phyloP scores from a whole-genome alignment of 202 grass and related monocot species.

The Setaria viridis region DNA sequence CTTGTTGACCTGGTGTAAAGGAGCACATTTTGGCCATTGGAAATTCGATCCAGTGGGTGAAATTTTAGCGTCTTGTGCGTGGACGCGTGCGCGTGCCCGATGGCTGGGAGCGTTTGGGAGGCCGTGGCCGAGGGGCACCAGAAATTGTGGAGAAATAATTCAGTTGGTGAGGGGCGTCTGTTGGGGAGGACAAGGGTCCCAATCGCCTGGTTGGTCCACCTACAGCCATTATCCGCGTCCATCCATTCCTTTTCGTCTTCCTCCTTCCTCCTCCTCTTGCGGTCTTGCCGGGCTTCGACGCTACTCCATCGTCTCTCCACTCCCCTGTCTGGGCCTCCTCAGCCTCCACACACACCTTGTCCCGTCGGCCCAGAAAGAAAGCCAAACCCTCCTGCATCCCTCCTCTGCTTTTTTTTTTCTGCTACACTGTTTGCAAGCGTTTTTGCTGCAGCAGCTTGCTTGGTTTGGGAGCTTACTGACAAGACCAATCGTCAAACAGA shows the following conservation, averaged over 20 bases:
- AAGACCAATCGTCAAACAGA: not conserved
- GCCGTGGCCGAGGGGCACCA: slow-evolving; percentile 1
- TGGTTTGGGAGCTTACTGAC: not conserved
- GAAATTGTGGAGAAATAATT: slow-evolving; percentile 44
- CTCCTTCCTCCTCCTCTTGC: too few species aligned
- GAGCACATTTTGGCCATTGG: not conserved
- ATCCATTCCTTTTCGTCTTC: not conserved
- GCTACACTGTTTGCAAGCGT: not conserved
- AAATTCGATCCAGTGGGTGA: not conserved
- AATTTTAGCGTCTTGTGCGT: slow-evolving; percentile 11
- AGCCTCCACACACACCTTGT: not conserved
- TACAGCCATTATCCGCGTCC: slow-evolving; percentile 53
- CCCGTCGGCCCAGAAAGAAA: slow-evolving; percentile 32
- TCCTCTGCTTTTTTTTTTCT: not conserved
- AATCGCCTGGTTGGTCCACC: slow-evolving; percentile 70
- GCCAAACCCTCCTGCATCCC: not conserved
- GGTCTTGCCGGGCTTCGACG: slow-evolving; percentile 61
- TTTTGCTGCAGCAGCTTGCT: not conserved
- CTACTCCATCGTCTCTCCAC: not conserved
- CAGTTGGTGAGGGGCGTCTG: slow-evolving; percentile 58
- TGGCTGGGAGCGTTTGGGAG: not conserved
- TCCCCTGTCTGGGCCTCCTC: slow-evolving; percentile 25
- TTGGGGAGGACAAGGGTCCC: slow-evolving; percentile 52
- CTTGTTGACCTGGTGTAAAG: slow-evolving; percentile 22
- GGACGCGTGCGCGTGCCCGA: slow-evolving; percentile 18